Conservation (phyloP, 1,139 yeast genomes). For the Taiozyma sp. region DNA sequence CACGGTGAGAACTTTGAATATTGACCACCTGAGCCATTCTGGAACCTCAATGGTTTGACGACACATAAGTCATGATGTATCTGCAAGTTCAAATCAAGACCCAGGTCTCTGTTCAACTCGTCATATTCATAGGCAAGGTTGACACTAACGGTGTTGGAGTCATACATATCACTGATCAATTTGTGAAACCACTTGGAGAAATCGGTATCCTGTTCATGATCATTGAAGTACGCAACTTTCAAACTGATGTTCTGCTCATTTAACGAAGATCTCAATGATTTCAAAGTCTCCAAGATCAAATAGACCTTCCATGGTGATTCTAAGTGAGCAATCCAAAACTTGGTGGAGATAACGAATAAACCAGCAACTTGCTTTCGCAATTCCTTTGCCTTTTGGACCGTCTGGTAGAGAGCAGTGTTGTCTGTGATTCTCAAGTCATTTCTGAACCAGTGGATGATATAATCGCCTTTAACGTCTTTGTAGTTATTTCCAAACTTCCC, state of each 20-base stretch:
- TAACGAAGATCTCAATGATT: conserved; percentile 29
- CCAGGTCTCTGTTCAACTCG: conserved; percentile 38
- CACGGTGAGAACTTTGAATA: conserved; percentile 51
- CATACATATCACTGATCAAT: conserved; percentile 22
- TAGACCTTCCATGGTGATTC: conserved; percentile 40
- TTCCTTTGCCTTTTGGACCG: conserved; percentile 28
- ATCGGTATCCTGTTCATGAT: conserved; percentile 23
- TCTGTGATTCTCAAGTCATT: conserved; percentile 39
- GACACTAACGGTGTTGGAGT: conserved; percentile 33
- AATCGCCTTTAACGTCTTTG: conserved; percentile 3
- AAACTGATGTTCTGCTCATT: conserved; percentile 36
- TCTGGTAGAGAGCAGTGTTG: conserved; percentile 35
- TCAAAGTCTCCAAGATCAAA: conserved; percentile 33
- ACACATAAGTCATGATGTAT: conserved; percentile 43
- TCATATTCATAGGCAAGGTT: conserved; percentile 50
- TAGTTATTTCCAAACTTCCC: not conserved
- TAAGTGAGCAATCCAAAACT: conserved; percentile 38
- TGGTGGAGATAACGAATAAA: conserved; percentile 36
- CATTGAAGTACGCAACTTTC: conserved; percentile 31
- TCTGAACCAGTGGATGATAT: conserved; percentile 40
- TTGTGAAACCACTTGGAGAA: conserved; percentile 26
- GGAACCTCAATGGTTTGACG: conserved; percentile 40
- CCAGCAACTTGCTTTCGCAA: conserved; percentile 31
- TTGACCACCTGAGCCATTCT: conserved; percentile 40
- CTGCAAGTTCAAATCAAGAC: conserved; percentile 25